Base-by-base conservation (phyloP, 371 early-diverging fungal species). In the Dinochytrium kinnereticum region DNA sequence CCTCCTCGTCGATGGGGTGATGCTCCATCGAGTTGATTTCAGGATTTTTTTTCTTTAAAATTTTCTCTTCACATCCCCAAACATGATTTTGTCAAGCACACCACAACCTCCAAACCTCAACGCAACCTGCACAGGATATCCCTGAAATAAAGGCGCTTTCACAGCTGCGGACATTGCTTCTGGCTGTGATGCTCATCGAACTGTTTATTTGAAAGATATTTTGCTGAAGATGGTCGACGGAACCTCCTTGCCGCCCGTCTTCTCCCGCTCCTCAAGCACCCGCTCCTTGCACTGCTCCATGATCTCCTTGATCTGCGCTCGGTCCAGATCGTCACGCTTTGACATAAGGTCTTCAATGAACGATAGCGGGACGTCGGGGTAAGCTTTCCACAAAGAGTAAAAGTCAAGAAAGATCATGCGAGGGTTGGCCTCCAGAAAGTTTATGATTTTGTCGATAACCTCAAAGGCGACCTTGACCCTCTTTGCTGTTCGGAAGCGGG, bases 301-400 rank as follows among this genome's bases (percentile, higher is more conserved):
- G 51, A 94, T 86, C 71, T 94, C 94, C 69, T 90, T 91, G 38
- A 91, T 78, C 28, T 85, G 84, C 0, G 88, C 76, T 74, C 89
- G 87, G 59, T 93, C 93, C 76, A 95, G 70, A 80, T 95, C 95
- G 74, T 93, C 94, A 33, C 94, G 82, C 72, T 89, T 90, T 64
- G 79, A 76, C 37, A 96, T 74, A 37, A 95, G 80, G 71, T 91
- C 90, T 77, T 95, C 94, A 1, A 95, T 85, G 77, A 93, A 90
- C 1, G 87, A 83, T 0, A 94, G 59, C 1, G 95, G 94, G 24
- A 94, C 81, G 78, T 96, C 96, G 2, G 91, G 92, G 74, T 91
- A 96, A 13, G 89, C 85, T 64, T 92, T 91, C 78, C 90, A 87
- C 53, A 95, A 75, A 0, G 88, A 74, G 73, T 91, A 93, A 71